phyloP scores from a whole-genome alignment of 2,329 filamentous ascomycete genomes.

The Dendryphion nanum region DNA sequence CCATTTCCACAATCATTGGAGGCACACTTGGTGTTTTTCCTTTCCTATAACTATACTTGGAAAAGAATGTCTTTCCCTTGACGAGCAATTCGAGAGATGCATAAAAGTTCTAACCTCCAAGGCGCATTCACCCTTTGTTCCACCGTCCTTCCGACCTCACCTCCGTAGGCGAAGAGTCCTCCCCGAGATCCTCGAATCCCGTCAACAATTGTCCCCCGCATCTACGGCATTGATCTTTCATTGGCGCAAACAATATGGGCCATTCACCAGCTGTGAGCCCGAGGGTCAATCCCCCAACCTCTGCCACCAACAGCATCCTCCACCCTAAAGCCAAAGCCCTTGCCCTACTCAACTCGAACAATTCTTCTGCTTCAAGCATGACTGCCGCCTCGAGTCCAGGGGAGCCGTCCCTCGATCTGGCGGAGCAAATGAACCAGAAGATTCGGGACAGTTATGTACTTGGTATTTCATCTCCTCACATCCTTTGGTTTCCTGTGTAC shows the following conservation, averaged over 20 bases:
- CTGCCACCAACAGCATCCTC: slow-evolving; percentile 3
- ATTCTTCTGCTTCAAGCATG: slow-evolving; percentile 10
- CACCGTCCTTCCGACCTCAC: too few species aligned
- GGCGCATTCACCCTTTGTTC: too few species aligned
- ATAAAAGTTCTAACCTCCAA: too few species aligned
- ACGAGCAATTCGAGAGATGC: too few species aligned
- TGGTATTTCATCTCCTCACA: slow-evolving; percentile 47
- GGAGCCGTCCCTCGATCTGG: slow-evolving; percentile 38
- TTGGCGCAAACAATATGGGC: neutral
- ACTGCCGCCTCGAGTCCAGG: slow-evolving; percentile 13
- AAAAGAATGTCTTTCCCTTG: too few species aligned
- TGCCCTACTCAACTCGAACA: slow-evolving; percentile 27
- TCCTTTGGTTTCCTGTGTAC: slow-evolving; percentile 1
- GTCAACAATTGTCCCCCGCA: too few species aligned
- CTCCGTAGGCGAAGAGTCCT: too few species aligned
- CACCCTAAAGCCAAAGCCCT: slow-evolving; percentile 30
- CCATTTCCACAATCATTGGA: too few species aligned
- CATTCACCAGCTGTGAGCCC: slow-evolving; percentile 7
- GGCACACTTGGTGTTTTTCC: too few species aligned
- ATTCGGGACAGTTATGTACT: slow-evolving; percentile 84
- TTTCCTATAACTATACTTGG: too few species aligned
- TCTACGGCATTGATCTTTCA: neutral
- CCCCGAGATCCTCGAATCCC: too few species aligned
- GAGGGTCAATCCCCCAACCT: slow-evolving; percentile 4
- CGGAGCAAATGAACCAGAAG: slow-evolving; percentile 49